phyloP scores from a whole-genome alignment of 768 basidiomycete genomes.

The Cystobasidium onofrii region DNA sequence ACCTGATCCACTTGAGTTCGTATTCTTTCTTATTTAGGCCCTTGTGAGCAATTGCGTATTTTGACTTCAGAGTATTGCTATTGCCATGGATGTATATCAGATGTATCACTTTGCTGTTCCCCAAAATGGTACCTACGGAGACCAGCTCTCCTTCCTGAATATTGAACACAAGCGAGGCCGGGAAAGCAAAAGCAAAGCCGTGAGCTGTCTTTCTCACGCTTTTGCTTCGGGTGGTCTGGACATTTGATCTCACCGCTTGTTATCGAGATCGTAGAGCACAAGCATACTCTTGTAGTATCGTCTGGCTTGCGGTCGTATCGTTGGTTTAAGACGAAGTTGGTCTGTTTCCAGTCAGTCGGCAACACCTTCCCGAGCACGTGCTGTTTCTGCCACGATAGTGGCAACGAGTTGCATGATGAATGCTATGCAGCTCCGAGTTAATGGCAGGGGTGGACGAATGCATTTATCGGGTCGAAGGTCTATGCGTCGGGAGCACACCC shows the following conservation, averaged over 20 bases:
- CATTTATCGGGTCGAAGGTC: too few relatives aligned
- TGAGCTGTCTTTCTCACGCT: too few relatives aligned
- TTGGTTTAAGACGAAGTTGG: too few relatives aligned
- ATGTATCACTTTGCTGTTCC: neutral
- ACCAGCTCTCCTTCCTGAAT: constrained; percentile 12
- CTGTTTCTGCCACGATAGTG: too few relatives aligned
- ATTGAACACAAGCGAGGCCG: too few relatives aligned
- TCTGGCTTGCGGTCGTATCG: neutral
- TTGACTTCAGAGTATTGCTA: constrained; percentile 20
- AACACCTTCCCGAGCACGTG: too few relatives aligned
- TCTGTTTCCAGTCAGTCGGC: too few relatives aligned
- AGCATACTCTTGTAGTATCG: neutral
- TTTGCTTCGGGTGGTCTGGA: too few relatives aligned
- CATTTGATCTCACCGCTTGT: constrained; percentile 18
- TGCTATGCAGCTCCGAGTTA: too few relatives aligned
- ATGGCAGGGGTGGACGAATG: too few relatives aligned
- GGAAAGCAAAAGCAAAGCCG: neutral
- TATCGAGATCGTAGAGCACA: constrained; percentile 11
- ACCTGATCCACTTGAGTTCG: constrained; percentile 14
- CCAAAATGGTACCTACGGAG: neutral
- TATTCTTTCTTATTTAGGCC: neutral
- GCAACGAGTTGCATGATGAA: too few relatives aligned
- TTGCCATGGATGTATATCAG: neutral
- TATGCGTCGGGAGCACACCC: too few relatives aligned
- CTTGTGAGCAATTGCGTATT: constrained; percentile 8